Base-by-base conservation (phyloP, 2,329 filamentous ascomycete species). In the Exophiala viscosa region DNA sequence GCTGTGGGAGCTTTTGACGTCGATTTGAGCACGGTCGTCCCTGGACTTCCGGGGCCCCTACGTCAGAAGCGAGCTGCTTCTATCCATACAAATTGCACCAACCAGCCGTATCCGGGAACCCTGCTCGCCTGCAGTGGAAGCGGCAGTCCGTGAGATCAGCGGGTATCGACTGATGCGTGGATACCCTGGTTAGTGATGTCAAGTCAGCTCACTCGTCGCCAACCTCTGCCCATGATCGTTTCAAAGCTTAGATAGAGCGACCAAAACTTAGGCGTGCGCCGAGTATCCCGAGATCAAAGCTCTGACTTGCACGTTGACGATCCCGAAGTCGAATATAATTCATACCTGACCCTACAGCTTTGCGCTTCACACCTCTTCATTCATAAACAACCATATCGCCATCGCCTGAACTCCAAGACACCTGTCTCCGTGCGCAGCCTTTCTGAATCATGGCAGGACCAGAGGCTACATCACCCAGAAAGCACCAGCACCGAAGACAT, bases 391-490 rank as follows among this genome's bases (percentile, higher is more conserved):
- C 8, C 3, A 28, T 7, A 28, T 28, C 23, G n/a, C n/a, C 23
- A 28, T 28, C 23, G 23, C 8, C 23, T 7, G 8, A 28, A 7
- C 8, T 28, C 23, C 8, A 28, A 28, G 23, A 28, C 5, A 2
- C 8, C 23, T 7, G 5, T 28, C 23, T 28, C 5, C 5, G 23
- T 28, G 23, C 23, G 8, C 13, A 48, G 20, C 32, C 15, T 43
- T 3, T 45, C 23, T 9, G 45, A 36, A 42, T 40, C 5, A 56
- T 56, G 53, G 56, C 53, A 14, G 53, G 55, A 33, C 35, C 50
- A 13, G 49, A 31, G 13, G 34, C 18, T 3, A 18, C 20, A 23
- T 23, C 28, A 7, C 40, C 18, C 13, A 23, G n/a, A n/a, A 18
- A 18, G 28, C 20, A 18, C 11, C 7, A 18, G 23, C 39, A 42